Conservation (phyloP, 1,284 basidiomycete genomes). For the Phellinidium pouzarii region DNA sequence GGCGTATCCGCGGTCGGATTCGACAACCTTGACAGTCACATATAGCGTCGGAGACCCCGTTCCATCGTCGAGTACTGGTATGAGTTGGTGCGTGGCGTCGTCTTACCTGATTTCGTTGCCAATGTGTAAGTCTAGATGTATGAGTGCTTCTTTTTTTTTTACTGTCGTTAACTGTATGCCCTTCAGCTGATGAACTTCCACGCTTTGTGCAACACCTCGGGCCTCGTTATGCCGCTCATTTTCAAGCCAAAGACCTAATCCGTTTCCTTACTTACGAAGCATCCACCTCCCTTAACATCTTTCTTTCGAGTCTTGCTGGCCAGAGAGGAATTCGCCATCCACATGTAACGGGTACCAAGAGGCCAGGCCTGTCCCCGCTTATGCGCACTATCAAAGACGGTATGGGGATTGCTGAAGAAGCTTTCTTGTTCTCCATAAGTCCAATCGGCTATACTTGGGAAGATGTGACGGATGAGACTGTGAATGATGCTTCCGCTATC, state of each 20-base stretch:
- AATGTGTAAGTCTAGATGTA: slow-evolving; percentile 37
- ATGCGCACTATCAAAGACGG: slow-evolving; percentile 52
- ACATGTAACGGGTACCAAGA: slow-evolving; percentile 22
- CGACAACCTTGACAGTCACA: slow-evolving; percentile 29
- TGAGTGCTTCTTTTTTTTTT: slow-evolving; percentile 1
- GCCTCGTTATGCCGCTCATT: slow-evolving; percentile 64
- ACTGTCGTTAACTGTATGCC: not conserved
- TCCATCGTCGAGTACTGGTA: slow-evolving; percentile 25
- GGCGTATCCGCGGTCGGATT: slow-evolving; percentile 51
- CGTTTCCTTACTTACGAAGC: slow-evolving; percentile 76
- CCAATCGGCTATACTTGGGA: slow-evolving; percentile 28
- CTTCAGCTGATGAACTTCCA: slow-evolving; percentile 54
- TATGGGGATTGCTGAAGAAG: slow-evolving; percentile 36
- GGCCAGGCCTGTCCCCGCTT: slow-evolving; percentile 32
- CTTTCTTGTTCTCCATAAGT: slow-evolving; percentile 47
- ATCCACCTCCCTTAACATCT: slow-evolving; percentile 69
- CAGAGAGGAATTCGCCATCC: slow-evolving; percentile 19
- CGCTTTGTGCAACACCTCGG: slow-evolving; percentile 71
- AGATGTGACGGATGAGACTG: not conserved
- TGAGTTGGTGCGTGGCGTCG: slow-evolving; percentile 68
- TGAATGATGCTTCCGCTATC: not conserved
- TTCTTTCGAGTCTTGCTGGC: slow-evolving; percentile 35
- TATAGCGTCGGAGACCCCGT: slow-evolving; percentile 50
- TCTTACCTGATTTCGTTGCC: slow-evolving; percentile 54
- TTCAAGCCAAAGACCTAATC: slow-evolving; percentile 55